phyloP scores from a whole-genome alignment of 495 filamentous ascomycete species.

The Evernia prunastri region DNA sequence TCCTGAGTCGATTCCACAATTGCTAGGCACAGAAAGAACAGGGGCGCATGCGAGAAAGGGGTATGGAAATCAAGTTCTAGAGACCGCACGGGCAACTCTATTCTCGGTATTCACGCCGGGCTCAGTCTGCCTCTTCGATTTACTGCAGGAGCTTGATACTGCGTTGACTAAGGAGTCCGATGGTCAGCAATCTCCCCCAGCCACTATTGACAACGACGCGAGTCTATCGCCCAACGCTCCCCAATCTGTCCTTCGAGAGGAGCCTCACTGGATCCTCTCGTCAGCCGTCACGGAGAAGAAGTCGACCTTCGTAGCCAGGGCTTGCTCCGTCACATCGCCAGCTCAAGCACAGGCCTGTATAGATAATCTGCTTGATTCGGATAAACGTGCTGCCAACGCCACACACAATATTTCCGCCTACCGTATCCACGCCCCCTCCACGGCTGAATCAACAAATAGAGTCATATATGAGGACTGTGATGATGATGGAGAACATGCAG shows the following conservation, averaged over 20 bases:
- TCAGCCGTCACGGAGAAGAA: slow-evolving; percentile 70
- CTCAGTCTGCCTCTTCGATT: slow-evolving; percentile 79
- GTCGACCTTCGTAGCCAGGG: slow-evolving; percentile 79
- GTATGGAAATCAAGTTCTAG: slow-evolving; percentile 58
- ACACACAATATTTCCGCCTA: slow-evolving; percentile 86
- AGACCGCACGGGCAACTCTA: slow-evolving; percentile 59
- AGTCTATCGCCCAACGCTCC: neutral
- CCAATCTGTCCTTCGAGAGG: slow-evolving; percentile 9
- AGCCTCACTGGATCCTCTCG: slow-evolving; percentile 66
- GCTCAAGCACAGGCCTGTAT: slow-evolving; percentile 63
- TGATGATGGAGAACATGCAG: slow-evolving; percentile 95
- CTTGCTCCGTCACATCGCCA: slow-evolving; percentile 57
- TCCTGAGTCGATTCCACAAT: slow-evolving; percentile 59
- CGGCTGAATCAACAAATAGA: slow-evolving; percentile 34
- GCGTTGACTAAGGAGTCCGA: slow-evolving; percentile 20
- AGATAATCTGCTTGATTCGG: slow-evolving; percentile 64
- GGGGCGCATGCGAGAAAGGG: slow-evolving; percentile 48
- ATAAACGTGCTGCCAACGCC: slow-evolving; percentile 75
- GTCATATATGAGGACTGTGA: slow-evolving; percentile 81
- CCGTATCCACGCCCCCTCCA: slow-evolving; percentile 39
- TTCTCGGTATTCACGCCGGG: slow-evolving; percentile 60
- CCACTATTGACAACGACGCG: slow-evolving; percentile 18
- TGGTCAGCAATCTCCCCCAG: slow-evolving; percentile 6
- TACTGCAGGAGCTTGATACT: slow-evolving; percentile 47
- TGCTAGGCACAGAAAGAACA: slow-evolving; percentile 57